Evolutionary conservation across 257 asterid species (phyloP).

Genomic region (Gynochthodes officinalis): DNA sequence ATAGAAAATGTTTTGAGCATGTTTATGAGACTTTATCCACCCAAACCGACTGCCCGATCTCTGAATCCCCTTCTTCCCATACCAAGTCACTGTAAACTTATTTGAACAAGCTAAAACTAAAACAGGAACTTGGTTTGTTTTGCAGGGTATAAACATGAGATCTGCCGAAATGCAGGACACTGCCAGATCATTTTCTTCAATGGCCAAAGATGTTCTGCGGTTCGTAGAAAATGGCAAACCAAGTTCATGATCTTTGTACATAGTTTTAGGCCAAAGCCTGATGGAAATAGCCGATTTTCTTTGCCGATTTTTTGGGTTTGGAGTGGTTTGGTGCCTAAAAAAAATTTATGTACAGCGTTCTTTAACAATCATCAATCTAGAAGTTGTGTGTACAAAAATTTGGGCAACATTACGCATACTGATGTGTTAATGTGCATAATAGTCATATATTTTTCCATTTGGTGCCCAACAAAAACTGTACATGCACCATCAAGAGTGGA

Average conservation of each 20-base stretch:
- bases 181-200: slow-evolving; percentile 70
- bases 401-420: not conserved
- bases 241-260: slow-evolving; percentile 21
- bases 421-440: not conserved
- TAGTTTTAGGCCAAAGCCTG: not conserved
- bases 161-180: slow-evolving; percentile 89
- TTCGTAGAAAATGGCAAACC: slow-evolving; percentile 56
- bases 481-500: no score
- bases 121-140: not conserved
- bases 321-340: not conserved
- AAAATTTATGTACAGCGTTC: not conserved
- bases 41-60: no score
- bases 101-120: not conserved
- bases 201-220: slow-evolving; percentile 81
- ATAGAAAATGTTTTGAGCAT: no score
- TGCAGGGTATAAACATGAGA: slow-evolving; percentile 78
- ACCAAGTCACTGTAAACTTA: no score
- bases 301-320: not conserved
- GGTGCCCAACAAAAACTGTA: not conserved
- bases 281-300: not conserved
- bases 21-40: no score
- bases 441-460: not conserved
- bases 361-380: not conserved
- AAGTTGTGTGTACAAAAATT: not conserved
- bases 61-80: no score